Evolutionary conservation across 345 rosid genomes (phyloP), one percentile per base, ranked within the genome.

Genomic region (Populus alba): DNA sequence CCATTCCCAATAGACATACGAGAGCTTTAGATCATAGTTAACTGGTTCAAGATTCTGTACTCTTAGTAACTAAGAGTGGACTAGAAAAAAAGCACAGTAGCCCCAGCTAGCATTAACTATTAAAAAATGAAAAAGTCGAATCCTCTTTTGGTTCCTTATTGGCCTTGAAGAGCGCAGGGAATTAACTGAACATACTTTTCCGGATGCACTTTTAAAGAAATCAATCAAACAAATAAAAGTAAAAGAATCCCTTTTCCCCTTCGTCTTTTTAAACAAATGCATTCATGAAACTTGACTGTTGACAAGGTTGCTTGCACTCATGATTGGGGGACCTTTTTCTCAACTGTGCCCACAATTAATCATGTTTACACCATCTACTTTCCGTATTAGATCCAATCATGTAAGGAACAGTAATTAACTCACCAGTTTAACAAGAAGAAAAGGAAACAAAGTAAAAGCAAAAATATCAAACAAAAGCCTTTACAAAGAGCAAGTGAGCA

Each of bases 311-410:
- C 49, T 78, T 57, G 65, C 22, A 51, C 35, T 66, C 72, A 77
- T 70, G 35, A 83, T 81, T 76, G 63, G 31, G 22, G 41, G 31
- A 29, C 47, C 43, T 73, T 29, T 75, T 53, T n/a, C 75, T 41
- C 66, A 69, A 16, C 45, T 61, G 39, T 23, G 37, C 33, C 33
- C 45, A 75, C 55, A 12, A 63, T 66, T 71, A 75, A 70, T 81
- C 61, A 69, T 65, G 75, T 47, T 68, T 71, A 35, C 65, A 75
- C 51, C 69, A 41, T 17, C 57, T 68, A 74, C 76, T 72, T 72
- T 80, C 61, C 66, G 51, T 55, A 41, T 70, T 73, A 81, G 89
- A 86, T 86, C 87, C 74, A 81, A 73, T 82, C 43, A 74, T 51
- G 71, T 43, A 69, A 75, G 70, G 72, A 29, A 23, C 35, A 25